Evolutionary conservation across 371 early-diverging fungal species (phyloP).

Genomic region (Gilbertella persicaria): DNA sequence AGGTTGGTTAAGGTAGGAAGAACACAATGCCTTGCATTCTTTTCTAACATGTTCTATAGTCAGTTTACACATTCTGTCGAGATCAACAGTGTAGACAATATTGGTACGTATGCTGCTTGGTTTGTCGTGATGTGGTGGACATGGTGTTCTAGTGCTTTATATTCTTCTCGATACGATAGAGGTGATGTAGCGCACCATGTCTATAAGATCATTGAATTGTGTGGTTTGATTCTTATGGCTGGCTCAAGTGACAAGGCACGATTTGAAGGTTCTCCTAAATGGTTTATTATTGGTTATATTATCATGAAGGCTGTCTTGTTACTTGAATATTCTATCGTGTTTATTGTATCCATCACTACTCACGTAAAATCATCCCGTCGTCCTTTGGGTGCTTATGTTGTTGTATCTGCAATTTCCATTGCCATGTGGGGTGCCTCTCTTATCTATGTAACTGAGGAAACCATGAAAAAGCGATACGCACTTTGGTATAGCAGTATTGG

Average conservation of each 20-base stretch:
- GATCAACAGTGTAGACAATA: constrained; percentile 29
- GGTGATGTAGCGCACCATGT: constrained; percentile 51
- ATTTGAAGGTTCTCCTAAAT: constrained; percentile 27
- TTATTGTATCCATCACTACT: constrained; percentile 18
- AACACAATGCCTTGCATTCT: background rate
- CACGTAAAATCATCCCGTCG: constrained; percentile 27
- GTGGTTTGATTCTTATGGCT: constrained; percentile 52
- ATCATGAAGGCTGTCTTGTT: constrained; percentile 48
- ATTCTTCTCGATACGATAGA: constrained; percentile 48
- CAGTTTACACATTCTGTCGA: constrained; percentile 58
- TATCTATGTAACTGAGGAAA: constrained; percentile 8
- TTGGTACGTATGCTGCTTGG: constrained; percentile 55
- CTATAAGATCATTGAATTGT: constrained; percentile 48
- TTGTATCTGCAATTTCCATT: constrained; percentile 42
- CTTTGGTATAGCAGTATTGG: constrained; percentile 56
- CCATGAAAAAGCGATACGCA: constrained; percentile 32
- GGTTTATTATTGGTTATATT: constrained; percentile 52
- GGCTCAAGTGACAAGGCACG: constrained; percentile 31
- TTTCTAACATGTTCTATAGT: constrained; percentile 7
- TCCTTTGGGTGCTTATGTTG: constrained; percentile 39
- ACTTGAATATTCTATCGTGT: constrained; percentile 38
- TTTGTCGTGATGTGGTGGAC: constrained; percentile 66
- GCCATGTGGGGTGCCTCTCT: constrained; percentile 55
- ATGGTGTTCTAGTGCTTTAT: constrained; percentile 58
- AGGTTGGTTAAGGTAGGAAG: constrained; percentile 47